Conservation (phyloP, 805 yeast genomes). For the Saturnispora saitoi region DNA sequence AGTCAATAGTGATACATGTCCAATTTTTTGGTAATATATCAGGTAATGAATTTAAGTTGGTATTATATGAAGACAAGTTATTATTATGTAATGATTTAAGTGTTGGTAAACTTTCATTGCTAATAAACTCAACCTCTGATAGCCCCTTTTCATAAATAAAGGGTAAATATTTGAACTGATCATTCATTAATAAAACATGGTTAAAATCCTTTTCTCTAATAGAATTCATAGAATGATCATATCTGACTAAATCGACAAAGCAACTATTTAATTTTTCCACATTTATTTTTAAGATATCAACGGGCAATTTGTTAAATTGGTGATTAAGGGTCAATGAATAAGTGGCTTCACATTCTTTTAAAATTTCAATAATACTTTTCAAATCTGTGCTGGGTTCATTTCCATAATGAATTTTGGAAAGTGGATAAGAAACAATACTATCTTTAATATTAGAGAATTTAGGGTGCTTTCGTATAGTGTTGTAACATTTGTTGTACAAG, state of each 20-base stretch:
- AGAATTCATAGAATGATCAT: neutral
- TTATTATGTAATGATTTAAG: neutral
- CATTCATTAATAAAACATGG: constrained; percentile 1
- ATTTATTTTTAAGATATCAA: constrained; percentile 6
- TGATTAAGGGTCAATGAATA: neutral
- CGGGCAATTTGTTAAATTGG: neutral
- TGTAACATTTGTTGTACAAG: constrained; percentile 25
- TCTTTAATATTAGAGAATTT: constrained; percentile 41
- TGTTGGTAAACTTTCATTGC: constrained; percentile 16
- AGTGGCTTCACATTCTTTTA: constrained; percentile 3
- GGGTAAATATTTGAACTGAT: constrained; percentile 7
- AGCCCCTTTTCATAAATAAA: constrained; percentile 14
- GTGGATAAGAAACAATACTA: constrained; percentile 41
- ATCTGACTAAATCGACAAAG: constrained; percentile 7
- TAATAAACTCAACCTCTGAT: constrained; percentile 16
- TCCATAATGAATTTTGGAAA: constrained; percentile 12
- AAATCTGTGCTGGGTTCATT: neutral
- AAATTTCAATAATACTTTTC: neutral
- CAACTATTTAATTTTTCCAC: constrained; percentile 10
- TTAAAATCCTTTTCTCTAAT: neutral
- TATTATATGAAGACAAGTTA: no score
- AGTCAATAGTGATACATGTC: constrained; percentile 53
- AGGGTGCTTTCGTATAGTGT: constrained; percentile 35
- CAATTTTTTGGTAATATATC: constrained; percentile 39
- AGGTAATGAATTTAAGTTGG: constrained; percentile 1